A percentile compares a stretch with the other conserved stretches of the same genome.
Conservation (phyloP, 2,329 filamentous ascomycete species). For the Aspergillus fructus region DNA sequence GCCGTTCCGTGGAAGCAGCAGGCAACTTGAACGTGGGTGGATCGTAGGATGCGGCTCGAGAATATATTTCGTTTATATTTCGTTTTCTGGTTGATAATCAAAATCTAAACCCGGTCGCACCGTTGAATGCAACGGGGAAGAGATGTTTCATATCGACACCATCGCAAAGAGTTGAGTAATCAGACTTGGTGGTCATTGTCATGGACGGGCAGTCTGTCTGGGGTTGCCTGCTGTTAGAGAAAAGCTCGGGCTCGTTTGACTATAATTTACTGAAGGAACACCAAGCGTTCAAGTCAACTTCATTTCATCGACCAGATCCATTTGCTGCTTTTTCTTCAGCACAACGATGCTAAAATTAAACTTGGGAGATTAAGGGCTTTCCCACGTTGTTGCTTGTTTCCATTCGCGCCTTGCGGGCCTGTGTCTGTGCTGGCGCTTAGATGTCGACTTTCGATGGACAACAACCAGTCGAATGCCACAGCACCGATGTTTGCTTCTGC, state of each 20-base stretch:
- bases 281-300: neutral
- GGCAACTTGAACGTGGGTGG: neutral
- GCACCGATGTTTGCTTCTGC: neutral
- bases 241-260: neutral
- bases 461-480: neutral
- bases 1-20: slow-evolving; percentile 2
- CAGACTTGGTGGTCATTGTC: neutral
- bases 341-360: slow-evolving; percentile 1
- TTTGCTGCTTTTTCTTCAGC: neutral
- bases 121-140: neutral
- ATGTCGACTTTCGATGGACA: neutral
- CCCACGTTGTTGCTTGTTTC: slow-evolving; percentile 11
- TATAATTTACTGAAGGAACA: neutral
- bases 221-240: neutral
- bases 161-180: neutral
- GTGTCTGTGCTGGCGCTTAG: slow-evolving; percentile 6
- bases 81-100: neutral
- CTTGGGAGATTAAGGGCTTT: neutral
- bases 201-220: neutral
- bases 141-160: neutral
- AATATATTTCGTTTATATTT: neutral
- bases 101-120: neutral
- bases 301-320: neutral
- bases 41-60: neutral
- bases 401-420: slow-evolving; percentile 8